Evolutionary conservation across 2,329 filamentous ascomycete genomes (phyloP), one percentile per base, ranked within the genome.

Genomic region (Pseudocercospora pini-densiflorae): DNA sequence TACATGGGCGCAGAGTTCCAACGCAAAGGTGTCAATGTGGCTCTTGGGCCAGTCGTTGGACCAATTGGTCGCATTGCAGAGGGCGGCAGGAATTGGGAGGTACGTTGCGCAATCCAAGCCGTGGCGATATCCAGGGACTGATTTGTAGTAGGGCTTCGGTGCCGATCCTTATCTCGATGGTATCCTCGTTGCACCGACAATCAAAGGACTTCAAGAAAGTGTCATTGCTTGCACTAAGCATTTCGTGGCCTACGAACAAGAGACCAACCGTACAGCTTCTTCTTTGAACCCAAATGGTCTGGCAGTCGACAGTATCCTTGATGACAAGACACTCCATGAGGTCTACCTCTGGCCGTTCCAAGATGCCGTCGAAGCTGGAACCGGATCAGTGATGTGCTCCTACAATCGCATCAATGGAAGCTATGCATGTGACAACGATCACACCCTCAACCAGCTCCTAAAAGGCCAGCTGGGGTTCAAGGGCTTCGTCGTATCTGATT

Each of bases 371-470:
- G 79, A 79, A 27, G 82, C 82, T 36, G 82, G 82, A n/a, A 54
- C 51, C 10, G 51, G 51, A 1, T 84, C 85, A 2, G 79, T 90
- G 57, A 92, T 92, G 90, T 92, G 90, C 79, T 88, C 87, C 19
- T 92, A 92, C 78, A 89, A 91, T 75, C 88, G 89, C 76, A 80
- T 91, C 74, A 91, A 92, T 77, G 87, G 87, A 68, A 88, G 86
- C n/a, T 91, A 88, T 78, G 85, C 84, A 5, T 92, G 90, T 76
- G 85, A 89, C 73, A 91, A 89, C 77, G 84, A 86, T 66, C 81
- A 85, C 55, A 78, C 82, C 3, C 75, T 91, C 63, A 89, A 90
- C 74, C 83, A 84, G 57, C 74, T 92, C 3, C 80, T 92, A 16
- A 92, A 92, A 78, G 79, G 83, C 12, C 88, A 92, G 76, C 83